These are phyloP conservation scores for Coccomyxa subellipsoidea DNA, from an alignment of 163 green algal genomes.

Conservation along the genomic window DNA sequence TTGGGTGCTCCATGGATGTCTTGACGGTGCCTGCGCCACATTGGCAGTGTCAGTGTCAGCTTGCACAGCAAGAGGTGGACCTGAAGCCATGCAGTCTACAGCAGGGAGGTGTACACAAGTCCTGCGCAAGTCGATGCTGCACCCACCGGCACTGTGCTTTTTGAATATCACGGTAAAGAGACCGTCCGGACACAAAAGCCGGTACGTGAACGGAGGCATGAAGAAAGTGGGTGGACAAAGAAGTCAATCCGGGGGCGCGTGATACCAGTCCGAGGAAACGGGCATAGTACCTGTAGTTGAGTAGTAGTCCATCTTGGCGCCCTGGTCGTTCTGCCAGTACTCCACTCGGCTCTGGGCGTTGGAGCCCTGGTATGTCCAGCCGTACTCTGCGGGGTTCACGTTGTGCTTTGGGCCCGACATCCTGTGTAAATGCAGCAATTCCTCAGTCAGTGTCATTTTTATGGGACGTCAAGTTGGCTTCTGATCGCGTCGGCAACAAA, in stretches of 20 bases:
- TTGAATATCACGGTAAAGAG: too few species aligned
- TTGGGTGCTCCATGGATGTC: constrained; percentile 54
- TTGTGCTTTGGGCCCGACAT: constrained; percentile 5
- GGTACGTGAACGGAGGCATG: too few species aligned
- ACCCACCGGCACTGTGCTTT: too few species aligned
- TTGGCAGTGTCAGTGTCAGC: background rate
- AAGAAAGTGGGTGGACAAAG: background rate
- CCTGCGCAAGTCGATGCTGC: too few species aligned
- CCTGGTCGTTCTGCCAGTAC: constrained; percentile 32
- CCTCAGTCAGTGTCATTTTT: too few species aligned
- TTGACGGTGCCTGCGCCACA: constrained; percentile 44
- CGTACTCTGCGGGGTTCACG: constrained; percentile 25
- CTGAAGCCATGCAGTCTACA: too few species aligned
- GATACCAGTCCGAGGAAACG: background rate
- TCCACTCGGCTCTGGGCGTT: constrained; percentile 34
- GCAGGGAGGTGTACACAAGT: background rate
- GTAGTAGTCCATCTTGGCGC: constrained; percentile 51
- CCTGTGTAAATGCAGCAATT: too few species aligned
- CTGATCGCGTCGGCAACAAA: too few species aligned
- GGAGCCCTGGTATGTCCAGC: constrained; percentile 27
- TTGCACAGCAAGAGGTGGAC: background rate
- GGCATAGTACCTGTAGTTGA: constrained; percentile 27
- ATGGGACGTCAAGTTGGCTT: too few species aligned
- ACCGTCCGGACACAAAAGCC: too few species aligned
- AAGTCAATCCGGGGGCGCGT: background rate